A percentile compares a stretch with the other conserved stretches of the same genome.
These are phyloP conservation scores for Solanum ossicruentum DNA, from an alignment of 257 asterid species.

Conservation along the genomic window DNA sequence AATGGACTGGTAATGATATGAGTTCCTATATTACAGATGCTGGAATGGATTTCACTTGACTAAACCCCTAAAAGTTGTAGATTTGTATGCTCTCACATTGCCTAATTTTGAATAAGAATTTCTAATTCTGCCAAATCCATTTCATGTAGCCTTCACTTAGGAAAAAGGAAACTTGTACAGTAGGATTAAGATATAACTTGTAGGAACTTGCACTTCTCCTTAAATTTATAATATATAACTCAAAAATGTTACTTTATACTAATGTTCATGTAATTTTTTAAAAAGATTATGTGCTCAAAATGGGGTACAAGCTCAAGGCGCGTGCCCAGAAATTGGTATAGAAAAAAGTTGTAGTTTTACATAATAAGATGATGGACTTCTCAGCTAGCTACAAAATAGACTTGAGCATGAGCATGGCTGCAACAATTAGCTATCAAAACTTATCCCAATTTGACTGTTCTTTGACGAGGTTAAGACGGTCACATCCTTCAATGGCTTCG, in stretches of 20 bases:
- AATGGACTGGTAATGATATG: constrained; percentile 50
- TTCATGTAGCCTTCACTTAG: too few species aligned
- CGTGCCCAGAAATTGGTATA: too few species aligned
- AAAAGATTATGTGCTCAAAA: too few species aligned
- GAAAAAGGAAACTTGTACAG: too few species aligned
- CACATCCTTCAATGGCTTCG: background rate
- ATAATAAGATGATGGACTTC: background rate
- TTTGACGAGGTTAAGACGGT: background rate
- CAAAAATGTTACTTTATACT: too few species aligned
- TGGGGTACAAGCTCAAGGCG: too few species aligned
- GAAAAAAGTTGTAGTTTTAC: background rate
- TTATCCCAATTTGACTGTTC: too few species aligned
- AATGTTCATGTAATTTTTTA: too few species aligned
- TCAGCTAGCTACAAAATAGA: too few species aligned
- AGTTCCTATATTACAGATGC: constrained; percentile 27
- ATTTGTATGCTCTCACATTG: background rate
- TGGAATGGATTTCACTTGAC: constrained; percentile 52
- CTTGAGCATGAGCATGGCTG: background rate
- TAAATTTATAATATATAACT: too few species aligned
- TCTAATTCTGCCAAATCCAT: background rate
- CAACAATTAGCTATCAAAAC: background rate
- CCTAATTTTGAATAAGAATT: background rate
- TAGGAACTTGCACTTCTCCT: too few species aligned
- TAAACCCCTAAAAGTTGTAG: constrained; percentile 30
- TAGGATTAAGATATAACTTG: too few species aligned